Conservation (phyloP, 495 filamentous ascomycete genomes). For the Hypoxylon subgilvum region DNA sequence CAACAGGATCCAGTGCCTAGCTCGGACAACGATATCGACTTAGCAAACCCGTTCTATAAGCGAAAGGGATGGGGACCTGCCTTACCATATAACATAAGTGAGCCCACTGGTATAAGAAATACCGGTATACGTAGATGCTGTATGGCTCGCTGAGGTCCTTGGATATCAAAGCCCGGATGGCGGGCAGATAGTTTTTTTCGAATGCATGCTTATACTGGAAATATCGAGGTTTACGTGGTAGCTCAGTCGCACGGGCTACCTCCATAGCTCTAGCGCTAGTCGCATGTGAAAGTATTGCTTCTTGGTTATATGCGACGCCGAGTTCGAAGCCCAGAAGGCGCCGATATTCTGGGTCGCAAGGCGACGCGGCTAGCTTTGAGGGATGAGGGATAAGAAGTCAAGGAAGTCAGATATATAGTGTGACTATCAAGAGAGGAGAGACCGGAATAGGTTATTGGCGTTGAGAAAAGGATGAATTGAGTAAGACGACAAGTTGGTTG, state of each 20-base stretch:
- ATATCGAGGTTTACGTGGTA: slow-evolving; percentile 70
- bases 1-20: slow-evolving; percentile 69
- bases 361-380: neutral
- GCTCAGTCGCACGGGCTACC: slow-evolving; percentile 32
- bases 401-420: too few relatives aligned
- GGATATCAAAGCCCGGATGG: slow-evolving; percentile 91
- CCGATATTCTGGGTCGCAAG: neutral
- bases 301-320: neutral
- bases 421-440: too few relatives aligned
- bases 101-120: slow-evolving; percentile 98
- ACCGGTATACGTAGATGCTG: slow-evolving; percentile 99
- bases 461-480: slow-evolving; percentile 5
- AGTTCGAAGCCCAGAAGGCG: neutral
- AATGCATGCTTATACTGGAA: slow-evolving; percentile 80
- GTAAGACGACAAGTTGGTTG: slow-evolving; percentile 19
- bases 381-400: neutral
- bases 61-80: neutral
- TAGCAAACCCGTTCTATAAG: neutral
- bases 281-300: slow-evolving; percentile 6
- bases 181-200: slow-evolving; percentile 80
- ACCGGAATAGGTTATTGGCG: too few relatives aligned
- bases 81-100: slow-evolving; percentile 90
- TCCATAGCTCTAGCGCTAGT: slow-evolving; percentile 28
- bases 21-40: slow-evolving; percentile 4
- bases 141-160: slow-evolving; percentile 98